Conservation (phyloP, 139 green algal species). For the Chlorella sp. region DNA sequence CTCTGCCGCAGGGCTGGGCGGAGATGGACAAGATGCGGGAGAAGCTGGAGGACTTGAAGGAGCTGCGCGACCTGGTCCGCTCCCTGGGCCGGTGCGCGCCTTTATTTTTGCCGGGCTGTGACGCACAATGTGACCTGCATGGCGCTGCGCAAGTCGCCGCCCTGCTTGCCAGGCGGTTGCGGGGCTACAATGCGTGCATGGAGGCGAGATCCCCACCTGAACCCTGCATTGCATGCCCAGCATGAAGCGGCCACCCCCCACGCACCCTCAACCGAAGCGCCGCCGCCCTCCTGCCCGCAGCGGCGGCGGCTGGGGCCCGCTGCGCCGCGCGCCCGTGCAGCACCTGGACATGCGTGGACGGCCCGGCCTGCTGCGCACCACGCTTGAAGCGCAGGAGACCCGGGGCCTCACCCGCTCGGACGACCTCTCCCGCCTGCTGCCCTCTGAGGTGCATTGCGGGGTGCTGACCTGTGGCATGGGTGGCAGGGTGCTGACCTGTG, state of each 20-base stretch:
- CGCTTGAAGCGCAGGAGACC: slow-evolving; percentile 90
- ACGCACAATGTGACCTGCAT: no score
- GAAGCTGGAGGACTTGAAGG: slow-evolving; percentile 85
- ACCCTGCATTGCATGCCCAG: no score
- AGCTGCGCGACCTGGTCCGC: slow-evolving; percentile 88
- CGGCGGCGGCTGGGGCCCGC: slow-evolving; percentile 86
- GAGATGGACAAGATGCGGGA: slow-evolving; percentile 80
- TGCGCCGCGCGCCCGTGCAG: slow-evolving; percentile 77
- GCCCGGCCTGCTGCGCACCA: slow-evolving; percentile 81
- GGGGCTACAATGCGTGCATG: no score
- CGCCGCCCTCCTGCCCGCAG: slow-evolving; percentile 24
- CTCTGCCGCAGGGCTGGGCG: slow-evolving; percentile 63
- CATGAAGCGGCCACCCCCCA: no score
- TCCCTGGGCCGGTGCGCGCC: slow-evolving; percentile 76
- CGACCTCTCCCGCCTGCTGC: slow-evolving; percentile 88
- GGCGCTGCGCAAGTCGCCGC: no score
- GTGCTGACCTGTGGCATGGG: no score
- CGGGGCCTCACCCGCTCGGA: slow-evolving; percentile 84
- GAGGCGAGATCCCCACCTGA: no score
- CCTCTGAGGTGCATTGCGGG: slow-evolving; percentile 68
- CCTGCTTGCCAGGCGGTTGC: no score
- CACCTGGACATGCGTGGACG: slow-evolving; percentile 67
- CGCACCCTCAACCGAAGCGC: no score
- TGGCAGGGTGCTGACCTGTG: no score
- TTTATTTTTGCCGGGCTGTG: no score